Evolutionary conservation across 2,329 filamentous ascomycete species (phyloP), one percentile per base, ranked within the genome.

Genomic region (Thielaviopsis euricoi): DNA sequence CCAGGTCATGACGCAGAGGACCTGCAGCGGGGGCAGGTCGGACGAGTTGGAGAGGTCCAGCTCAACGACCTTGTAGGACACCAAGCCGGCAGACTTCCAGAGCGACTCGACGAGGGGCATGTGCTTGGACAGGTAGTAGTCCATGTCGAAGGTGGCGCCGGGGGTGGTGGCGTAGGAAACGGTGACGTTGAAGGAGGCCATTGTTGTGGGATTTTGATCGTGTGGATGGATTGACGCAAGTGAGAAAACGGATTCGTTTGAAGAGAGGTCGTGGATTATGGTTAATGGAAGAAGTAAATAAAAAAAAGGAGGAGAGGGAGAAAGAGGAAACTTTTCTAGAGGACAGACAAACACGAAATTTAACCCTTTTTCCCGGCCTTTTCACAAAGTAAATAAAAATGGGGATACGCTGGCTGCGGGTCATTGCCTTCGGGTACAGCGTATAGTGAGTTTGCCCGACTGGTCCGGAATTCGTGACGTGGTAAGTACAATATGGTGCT

Each of bases 91-190:
- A 1, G 64, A 60, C 0, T 57, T 61, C 74, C 74, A 77, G 25
- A 63, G 61, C 53, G 69, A 66, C 26, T 64, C 60, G 17, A 71
- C 71, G 2, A 77, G 65, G 1, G 71, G 69, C 71, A 78, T 74
- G 67, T 78, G 75, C 21, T 61, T 70, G 2, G 63, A 57, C 43
- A 76, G 63, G 64, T 76, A 78, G 69, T 77, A 78, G 37, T 74
- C 68, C 62, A 75, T 66, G 66, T 78, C 66, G 67, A 77, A 78
- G 60, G 66, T 67, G 43, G 65, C 48, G 26, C 33, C 46, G 12
- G 58, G 46, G 43, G 48, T 57, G 33, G 48, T 40, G 15, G n/a
- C 43, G 55, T 60, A 60, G 22, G 52, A 46, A 23, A 60, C 53
- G 52, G 40, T 51, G 29, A 46, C 48, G 25, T 51, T 57, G 55